phyloP scores from a whole-genome alignment of 2,329 filamentous ascomycete species.

The Pseudopithomyces chartarum region DNA sequence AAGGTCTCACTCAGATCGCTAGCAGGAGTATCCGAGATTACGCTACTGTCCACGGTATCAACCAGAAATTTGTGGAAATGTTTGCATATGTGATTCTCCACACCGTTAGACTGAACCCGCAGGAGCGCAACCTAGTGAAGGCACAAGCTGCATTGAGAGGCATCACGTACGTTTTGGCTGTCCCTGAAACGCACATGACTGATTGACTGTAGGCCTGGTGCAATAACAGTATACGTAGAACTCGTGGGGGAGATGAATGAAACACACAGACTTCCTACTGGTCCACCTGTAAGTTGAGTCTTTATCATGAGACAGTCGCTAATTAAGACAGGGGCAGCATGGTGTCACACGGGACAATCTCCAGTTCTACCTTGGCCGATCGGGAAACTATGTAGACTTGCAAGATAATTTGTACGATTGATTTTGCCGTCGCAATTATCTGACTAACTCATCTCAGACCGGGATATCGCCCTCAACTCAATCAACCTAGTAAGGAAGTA shows the following conservation, averaged over 20 bases:
- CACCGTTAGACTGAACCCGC: conserved; percentile 1
- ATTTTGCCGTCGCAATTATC: background rate
- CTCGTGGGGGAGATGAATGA: conserved; percentile 1
- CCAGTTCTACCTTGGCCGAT: conserved; percentile 6
- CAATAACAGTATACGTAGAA: background rate
- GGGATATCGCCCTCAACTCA: conserved; percentile 4
- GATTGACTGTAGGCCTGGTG: background rate
- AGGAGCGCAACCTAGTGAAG: conserved; percentile 7
- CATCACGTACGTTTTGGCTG: conserved; percentile 1
- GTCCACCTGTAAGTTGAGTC: background rate
- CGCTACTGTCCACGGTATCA: background rate
- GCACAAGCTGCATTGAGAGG: conserved; percentile 9
- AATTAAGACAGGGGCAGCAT: conserved; percentile 2
- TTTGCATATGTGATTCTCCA: conserved; percentile 5
- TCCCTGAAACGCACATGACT: background rate
- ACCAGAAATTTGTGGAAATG: background rate
- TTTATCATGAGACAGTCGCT: background rate
- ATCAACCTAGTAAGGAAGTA: conserved; percentile 5
- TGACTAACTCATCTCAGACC: background rate
- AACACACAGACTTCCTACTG: background rate
- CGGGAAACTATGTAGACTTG: conserved; percentile 6
- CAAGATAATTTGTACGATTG: conserved; percentile 10
- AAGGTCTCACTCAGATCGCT: conserved; percentile 1
- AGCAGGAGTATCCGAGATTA: background rate
- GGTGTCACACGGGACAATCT: conserved; percentile 6